Evolutionary conservation across 805 yeast species (phyloP).

Genomic region (Clavispora fructus): DNA sequence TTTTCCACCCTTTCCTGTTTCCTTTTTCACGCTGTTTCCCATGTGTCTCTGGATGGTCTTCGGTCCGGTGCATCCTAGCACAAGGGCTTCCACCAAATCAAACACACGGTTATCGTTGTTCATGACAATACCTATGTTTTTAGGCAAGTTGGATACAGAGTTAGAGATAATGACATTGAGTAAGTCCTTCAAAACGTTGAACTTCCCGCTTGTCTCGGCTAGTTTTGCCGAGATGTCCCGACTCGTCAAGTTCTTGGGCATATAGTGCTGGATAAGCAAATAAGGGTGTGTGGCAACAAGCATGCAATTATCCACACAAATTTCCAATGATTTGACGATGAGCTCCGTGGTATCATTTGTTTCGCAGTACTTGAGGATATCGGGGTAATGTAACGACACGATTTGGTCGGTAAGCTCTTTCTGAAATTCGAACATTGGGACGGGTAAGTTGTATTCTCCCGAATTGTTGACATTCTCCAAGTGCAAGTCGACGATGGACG

Average conservation of each 20-base stretch:
- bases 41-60: constrained; percentile 51
- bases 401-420: constrained; percentile 87
- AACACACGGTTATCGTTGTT: constrained; percentile 57
- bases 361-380: constrained; percentile 82
- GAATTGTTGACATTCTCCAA: constrained; percentile 42
- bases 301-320: constrained; percentile 70
- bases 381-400: constrained; percentile 85
- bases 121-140: constrained; percentile 66
- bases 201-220: constrained; percentile 80
- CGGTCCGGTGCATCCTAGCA: constrained; percentile 51
- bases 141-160: constrained; percentile 20
- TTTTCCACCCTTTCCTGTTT: constrained; percentile 24
- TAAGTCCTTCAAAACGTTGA: constrained; percentile 62
- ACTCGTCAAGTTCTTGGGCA: constrained; percentile 72
- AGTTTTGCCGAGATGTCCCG: constrained; percentile 68
- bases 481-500: constrained; percentile 57
- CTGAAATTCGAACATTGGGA: constrained; percentile 83
- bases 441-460: constrained; percentile 71
- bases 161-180: constrained; percentile 46
- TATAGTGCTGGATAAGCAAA: constrained; percentile 72
- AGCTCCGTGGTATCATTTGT: constrained; percentile 45
- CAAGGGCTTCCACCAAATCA: constrained; percentile 68
- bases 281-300: constrained; percentile 88
- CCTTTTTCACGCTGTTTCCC: constrained; percentile 56
- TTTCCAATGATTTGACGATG: constrained; percentile 68